A percentile compares a stretch with the other conserved stretches of the same genome.
Evolutionary conservation across 2,329 filamentous ascomycete species (phyloP).

Genomic region (Beauveria scarabaeidicola): DNA sequence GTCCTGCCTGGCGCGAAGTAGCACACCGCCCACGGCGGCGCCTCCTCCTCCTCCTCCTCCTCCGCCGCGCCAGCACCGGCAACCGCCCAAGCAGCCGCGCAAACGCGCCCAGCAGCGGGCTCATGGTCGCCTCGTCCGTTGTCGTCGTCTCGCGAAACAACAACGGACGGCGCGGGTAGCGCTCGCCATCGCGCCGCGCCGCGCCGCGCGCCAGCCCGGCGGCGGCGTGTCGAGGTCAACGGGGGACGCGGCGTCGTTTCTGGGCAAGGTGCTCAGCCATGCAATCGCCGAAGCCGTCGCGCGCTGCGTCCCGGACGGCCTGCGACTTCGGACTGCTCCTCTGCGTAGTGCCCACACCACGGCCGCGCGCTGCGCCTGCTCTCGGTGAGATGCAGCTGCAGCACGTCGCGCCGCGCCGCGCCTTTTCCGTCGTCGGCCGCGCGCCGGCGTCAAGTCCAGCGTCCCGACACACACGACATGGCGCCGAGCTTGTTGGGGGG

Average conservation of each 20-base stretch:
- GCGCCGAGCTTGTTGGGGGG: too few species aligned
- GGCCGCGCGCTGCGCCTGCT: neutral
- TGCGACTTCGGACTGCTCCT: neutral
- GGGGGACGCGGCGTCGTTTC: neutral
- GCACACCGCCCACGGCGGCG: constrained; percentile 2
- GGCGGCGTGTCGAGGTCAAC: neutral
- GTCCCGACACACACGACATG: neutral
- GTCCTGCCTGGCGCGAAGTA: neutral
- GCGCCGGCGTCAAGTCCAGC: neutral
- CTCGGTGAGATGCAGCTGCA: neutral
- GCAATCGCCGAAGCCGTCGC: neutral
- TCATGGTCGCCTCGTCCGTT: neutral
- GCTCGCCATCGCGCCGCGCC: neutral
- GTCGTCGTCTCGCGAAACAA: neutral
- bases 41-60: neutral
- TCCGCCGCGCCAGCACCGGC: neutral
- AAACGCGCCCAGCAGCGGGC: neutral
- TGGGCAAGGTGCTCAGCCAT: neutral
- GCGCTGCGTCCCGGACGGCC: neutral
- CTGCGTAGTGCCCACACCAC: neutral
- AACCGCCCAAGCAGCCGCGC: neutral
- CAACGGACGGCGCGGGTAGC: neutral
- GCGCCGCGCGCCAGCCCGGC: neutral
- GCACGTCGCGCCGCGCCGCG: neutral
- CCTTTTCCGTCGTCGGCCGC: neutral